Evolutionary conservation across 495 filamentous ascomycete species (phyloP).

Genomic region (Hyphodiscus hymeniophilus): DNA sequence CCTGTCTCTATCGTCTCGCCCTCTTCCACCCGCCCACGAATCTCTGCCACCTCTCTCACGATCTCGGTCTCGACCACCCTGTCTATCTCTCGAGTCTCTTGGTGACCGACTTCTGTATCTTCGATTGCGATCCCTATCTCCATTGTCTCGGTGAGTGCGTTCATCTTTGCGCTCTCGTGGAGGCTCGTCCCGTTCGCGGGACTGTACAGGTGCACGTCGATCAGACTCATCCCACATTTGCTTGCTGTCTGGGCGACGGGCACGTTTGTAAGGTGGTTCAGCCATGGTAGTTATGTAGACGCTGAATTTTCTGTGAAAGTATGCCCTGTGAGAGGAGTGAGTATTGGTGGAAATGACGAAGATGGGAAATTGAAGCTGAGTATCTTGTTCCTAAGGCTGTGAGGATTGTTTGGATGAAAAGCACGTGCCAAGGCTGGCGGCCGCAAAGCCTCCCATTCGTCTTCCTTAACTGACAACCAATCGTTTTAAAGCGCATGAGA

Average conservation of each 20-base stretch:
- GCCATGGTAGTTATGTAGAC: conserved; percentile 20
- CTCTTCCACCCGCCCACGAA: conserved; percentile 2
- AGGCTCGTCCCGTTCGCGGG: conserved; percentile 19
- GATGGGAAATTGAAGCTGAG: too few species aligned
- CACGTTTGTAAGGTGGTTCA: conserved; percentile 24
- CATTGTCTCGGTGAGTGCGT: conserved; percentile 2
- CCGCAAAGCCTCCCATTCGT: too few species aligned
- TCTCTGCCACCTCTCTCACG: conserved; percentile 7
- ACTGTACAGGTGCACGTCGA: conserved; percentile 16
- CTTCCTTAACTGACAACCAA: too few species aligned
- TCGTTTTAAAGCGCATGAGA: too few species aligned
- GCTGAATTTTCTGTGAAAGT: too few species aligned
- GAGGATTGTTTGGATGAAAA: too few species aligned
- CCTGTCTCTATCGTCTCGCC: conserved; percentile 5
- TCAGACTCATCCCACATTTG: conserved; percentile 37
- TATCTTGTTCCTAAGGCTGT: too few species aligned
- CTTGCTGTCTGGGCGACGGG: conserved; percentile 33
- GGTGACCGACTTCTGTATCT: conserved; percentile 11
- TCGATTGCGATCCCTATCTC: conserved; percentile 9
- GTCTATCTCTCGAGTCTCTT: conserved; percentile 5
- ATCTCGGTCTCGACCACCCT: conserved; percentile 12
- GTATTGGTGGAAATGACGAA: too few species aligned
- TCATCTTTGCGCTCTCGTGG: conserved; percentile 9
- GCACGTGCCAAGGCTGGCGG: too few species aligned
- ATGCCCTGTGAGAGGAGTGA: too few species aligned